Evolutionary conservation across 495 filamentous ascomycete species (phyloP).

Genomic region (Glutinoglossum americanum): DNA sequence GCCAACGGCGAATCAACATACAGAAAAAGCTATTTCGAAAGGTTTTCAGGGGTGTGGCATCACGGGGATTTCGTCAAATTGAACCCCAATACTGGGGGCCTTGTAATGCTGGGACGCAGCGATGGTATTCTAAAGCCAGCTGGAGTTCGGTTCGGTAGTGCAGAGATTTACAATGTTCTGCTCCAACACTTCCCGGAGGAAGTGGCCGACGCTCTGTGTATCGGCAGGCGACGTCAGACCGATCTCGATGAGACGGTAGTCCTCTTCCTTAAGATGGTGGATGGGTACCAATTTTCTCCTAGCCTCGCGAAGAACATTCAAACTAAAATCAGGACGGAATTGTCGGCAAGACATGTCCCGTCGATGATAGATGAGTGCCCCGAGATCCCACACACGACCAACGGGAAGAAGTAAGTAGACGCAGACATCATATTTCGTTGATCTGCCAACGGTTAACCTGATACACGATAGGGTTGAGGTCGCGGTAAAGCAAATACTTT

Average conservation of each 20-base stretch:
- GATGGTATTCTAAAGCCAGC: constrained; percentile 64
- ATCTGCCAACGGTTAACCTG: neutral
- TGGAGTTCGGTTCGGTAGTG: constrained; percentile 56
- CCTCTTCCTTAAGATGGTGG: constrained; percentile 57
- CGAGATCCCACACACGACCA: constrained; percentile 72
- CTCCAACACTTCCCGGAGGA: constrained; percentile 55
- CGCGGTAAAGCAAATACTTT: constrained; percentile 85
- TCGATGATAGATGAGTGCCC: constrained; percentile 54
- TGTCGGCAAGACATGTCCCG: constrained; percentile 74
- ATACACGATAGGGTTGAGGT: constrained; percentile 46
- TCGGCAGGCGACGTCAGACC: constrained; percentile 48
- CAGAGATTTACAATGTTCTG: constrained; percentile 85
- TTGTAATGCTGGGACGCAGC: constrained; percentile 63
- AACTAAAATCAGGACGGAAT: constrained; percentile 39
- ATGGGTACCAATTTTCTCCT: constrained; percentile 24
- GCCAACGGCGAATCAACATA: constrained; percentile 46
- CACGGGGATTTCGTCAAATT: constrained; percentile 85
- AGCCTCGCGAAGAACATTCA: constrained; percentile 39
- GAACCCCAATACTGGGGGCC: constrained; percentile 47
- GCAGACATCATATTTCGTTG: neutral
- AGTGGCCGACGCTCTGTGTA: constrained; percentile 65
- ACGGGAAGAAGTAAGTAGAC: constrained; percentile 59
- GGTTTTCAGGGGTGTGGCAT: constrained; percentile 65
- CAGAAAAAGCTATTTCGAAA: constrained; percentile 65
- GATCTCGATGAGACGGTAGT: constrained; percentile 74